These are phyloP conservation scores for Ceratobasidium sp. DNA, from an alignment of 1,284 basidiomycete species.

Conservation along the genomic window DNA sequence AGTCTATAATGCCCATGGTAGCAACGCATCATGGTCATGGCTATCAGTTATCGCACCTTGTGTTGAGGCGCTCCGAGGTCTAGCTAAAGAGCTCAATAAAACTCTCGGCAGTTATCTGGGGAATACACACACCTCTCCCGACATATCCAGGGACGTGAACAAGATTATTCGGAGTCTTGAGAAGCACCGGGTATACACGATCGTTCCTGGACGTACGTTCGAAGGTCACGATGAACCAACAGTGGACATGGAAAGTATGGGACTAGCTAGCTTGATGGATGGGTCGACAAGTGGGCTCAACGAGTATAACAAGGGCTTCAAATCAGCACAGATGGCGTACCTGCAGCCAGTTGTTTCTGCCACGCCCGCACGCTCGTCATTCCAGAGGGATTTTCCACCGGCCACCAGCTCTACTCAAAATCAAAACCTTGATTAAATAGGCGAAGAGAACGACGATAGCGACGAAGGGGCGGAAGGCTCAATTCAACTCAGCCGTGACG, in stretches of 20 bases:
- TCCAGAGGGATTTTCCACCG: too few species aligned
- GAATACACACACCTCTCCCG: background rate
- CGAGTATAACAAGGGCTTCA: conserved; percentile 4
- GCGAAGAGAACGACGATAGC: too few species aligned
- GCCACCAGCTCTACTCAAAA: too few species aligned
- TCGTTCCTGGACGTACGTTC: background rate
- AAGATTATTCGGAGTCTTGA: conserved; percentile 1
- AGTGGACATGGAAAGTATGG: background rate
- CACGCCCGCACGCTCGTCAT: background rate
- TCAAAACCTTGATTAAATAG: too few species aligned
- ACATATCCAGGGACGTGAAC: background rate
- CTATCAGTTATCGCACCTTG: background rate
- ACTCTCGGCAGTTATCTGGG: background rate
- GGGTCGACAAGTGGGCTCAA: background rate
- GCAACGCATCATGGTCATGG: conserved; percentile 10
- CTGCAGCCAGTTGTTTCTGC: background rate
- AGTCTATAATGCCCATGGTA: conserved; percentile 7
- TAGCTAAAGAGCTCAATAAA: background rate
- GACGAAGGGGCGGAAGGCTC: too few species aligned
- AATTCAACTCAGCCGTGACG: too few species aligned
- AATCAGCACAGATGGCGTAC: background rate
- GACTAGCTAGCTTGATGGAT: background rate
- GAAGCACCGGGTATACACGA: background rate
- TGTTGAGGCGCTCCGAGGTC: background rate
- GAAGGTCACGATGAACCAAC: background rate